These are phyloP conservation scores for Calonectria pseudoturangicola DNA, from an alignment of 2,329 filamentous ascomycete genomes.

Conservation along the genomic window DNA sequence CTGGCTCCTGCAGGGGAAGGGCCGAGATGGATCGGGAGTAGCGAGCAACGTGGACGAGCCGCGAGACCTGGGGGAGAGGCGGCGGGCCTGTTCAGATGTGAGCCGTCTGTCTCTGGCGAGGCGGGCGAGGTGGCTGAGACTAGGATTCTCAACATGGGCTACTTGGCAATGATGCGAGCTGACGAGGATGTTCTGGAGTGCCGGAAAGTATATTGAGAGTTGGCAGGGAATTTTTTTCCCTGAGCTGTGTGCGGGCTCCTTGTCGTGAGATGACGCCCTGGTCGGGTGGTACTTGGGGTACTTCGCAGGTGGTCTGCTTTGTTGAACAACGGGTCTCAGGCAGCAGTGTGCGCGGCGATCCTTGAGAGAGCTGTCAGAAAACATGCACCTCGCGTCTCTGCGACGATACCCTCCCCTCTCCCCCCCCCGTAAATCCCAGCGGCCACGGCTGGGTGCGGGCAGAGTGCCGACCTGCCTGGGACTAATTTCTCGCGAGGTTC, in stretches of 20 bases:
- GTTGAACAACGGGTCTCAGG: neutral
- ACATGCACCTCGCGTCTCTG: neutral
- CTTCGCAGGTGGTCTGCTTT: neutral
- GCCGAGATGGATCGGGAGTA: slow-evolving; percentile 38
- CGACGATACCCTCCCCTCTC: neutral
- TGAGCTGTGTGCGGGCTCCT: neutral
- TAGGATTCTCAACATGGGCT: slow-evolving; percentile 32
- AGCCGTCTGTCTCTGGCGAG: slow-evolving; percentile 27
- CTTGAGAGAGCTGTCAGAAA: neutral
- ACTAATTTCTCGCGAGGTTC: slow-evolving; percentile 20
- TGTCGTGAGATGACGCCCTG: slow-evolving; percentile 20
- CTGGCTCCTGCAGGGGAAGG: slow-evolving; percentile 48
- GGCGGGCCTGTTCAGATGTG: slow-evolving; percentile 34
- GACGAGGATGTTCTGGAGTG: slow-evolving; percentile 22
- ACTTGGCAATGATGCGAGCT: slow-evolving; percentile 27
- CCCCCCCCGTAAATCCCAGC: neutral
- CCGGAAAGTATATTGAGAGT: slow-evolving; percentile 23
- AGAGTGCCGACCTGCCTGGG: slow-evolving; percentile 1
- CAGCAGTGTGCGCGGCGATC: neutral
- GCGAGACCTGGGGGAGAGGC: slow-evolving; percentile 34
- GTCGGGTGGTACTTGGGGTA: slow-evolving; percentile 8
- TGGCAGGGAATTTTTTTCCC: slow-evolving; percentile 13
- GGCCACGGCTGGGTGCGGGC: slow-evolving; percentile 12
- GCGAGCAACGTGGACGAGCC: slow-evolving; percentile 36
- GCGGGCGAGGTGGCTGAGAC: slow-evolving; percentile 29